Base-by-base conservation (phyloP, 164 flowering plant genomes). In the Annona squamosa region DNA sequence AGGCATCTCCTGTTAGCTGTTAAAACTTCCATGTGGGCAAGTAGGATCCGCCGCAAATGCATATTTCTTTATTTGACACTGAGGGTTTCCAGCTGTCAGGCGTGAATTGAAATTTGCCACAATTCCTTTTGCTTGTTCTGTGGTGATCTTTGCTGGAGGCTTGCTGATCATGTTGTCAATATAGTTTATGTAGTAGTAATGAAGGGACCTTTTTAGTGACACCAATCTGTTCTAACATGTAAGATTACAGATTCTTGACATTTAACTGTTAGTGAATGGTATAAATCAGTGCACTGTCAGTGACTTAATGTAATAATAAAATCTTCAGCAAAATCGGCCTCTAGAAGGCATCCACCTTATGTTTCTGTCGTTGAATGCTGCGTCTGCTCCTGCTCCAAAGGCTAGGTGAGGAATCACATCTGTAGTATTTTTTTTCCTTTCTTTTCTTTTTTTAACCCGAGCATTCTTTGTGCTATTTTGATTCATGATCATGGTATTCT, bases 1-100 rank as follows among this genome's bases (percentile, higher is more conserved):
- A 78, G 57, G 57, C 80, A 71, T 69, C 77, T 42, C 48, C 77
- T 43, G 76, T 74, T 41, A 73, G 76, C 77, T 76, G 75, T 68
- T 76, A 70, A 76, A 72, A 6, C 13, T 65, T 26, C 48, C 4
- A 63, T 48, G 46, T 13, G 13, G 4, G 18, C 66, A 17, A 1
- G 45, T 46, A 44, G 45, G 16, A 65, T 26, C 68, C 5, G 42
- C 42, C 37, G 42, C 16, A 26, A 9, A 41, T 65, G 45, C 18
- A 64, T 26, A 5, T 65, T 26, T 9, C 46, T 26, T n/a, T 65
- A 7, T 26, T 9, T 65, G 68, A 7, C 16, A 26, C 13, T 26
- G 2, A 5, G 4, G 5, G 37, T 42, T 65, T 3, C 9, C 42
- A 4, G 42, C 10, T 9, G 59, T 52, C 13, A 5, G 59, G 9